A percentile compares a stretch with the other conserved stretches of the same genome.
These are phyloP conservation scores for Cordyceps militaris DNA, from an alignment of 2,329 filamentous ascomycete genomes.

Conservation along the genomic window DNA sequence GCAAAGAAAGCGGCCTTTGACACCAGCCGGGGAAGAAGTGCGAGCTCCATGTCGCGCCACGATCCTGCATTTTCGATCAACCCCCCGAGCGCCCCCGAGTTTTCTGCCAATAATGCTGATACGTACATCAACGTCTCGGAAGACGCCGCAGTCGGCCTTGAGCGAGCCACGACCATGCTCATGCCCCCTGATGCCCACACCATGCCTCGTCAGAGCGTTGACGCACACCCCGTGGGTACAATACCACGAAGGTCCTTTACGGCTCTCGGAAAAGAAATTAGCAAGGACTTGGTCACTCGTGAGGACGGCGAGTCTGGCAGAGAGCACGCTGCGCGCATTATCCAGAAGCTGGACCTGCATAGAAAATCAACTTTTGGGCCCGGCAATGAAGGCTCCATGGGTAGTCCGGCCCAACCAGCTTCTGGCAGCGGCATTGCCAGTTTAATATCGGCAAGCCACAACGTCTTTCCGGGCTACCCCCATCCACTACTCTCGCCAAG, in stretches of 20 bases:
- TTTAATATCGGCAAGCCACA: constrained; percentile 79
- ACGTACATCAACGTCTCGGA: constrained; percentile 55
- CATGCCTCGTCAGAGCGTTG: constrained; percentile 61
- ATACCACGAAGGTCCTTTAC: constrained; percentile 47
- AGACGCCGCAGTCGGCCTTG: constrained; percentile 31
- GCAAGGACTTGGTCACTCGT: constrained; percentile 24
- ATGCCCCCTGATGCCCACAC: constrained; percentile 53
- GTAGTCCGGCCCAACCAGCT: constrained; percentile 31
- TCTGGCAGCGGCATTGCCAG: constrained; percentile 66
- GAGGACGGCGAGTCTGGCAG: constrained; percentile 69
- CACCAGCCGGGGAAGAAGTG: constrained; percentile 51
- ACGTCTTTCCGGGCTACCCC: constrained; percentile 58
- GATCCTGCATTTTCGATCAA: constrained; percentile 89
- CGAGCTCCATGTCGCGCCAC: constrained; percentile 38
- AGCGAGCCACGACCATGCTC: constrained; percentile 58
- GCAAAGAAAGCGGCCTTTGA: constrained; percentile 91
- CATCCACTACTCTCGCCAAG: constrained; percentile 25
- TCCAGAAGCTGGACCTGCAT: constrained; percentile 86
- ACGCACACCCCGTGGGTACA: constrained; percentile 47
- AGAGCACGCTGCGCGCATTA: constrained; percentile 81
- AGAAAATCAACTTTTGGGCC: constrained; percentile 62
- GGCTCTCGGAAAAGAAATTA: constrained; percentile 38
- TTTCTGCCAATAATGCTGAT: constrained; percentile 72
- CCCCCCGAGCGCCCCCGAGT: constrained; percentile 79
- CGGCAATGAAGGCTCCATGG: constrained; percentile 27